Conservation (phyloP, 768 basidiomycete species). For the Tulasnella sp. region DNA sequence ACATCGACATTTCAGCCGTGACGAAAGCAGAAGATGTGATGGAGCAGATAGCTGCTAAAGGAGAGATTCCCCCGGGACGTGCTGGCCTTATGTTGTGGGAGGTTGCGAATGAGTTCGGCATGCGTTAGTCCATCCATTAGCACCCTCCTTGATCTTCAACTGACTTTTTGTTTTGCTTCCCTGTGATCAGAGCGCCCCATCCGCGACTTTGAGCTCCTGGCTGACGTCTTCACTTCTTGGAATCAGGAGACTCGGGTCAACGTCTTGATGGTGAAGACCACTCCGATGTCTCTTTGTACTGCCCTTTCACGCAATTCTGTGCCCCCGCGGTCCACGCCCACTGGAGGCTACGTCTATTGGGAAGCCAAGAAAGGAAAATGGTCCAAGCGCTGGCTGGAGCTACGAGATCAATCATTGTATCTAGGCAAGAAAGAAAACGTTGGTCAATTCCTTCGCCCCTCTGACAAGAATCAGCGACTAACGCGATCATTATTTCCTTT, state of each 20-base stretch:
- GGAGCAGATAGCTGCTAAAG: conserved; percentile 50
- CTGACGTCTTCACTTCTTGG: conserved; percentile 78
- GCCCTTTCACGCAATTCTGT: conserved; percentile 35
- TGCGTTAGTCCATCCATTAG: conserved; percentile 50
- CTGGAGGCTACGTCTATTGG: conserved; percentile 69
- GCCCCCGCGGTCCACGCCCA: conserved; percentile 35
- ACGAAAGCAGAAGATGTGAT: conserved; percentile 71
- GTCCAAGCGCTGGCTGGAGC: conserved; percentile 83
- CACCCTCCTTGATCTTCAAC: background rate
- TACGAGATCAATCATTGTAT: conserved; percentile 79
- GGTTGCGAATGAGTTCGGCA: conserved; percentile 80
- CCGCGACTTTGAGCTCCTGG: conserved; percentile 73
- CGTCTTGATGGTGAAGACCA: conserved; percentile 67
- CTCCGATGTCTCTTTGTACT: conserved; percentile 45
- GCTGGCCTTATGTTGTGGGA: conserved; percentile 80
- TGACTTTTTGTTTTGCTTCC: conserved; percentile 18
- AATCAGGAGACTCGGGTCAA: conserved; percentile 74
- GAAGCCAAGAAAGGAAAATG: conserved; percentile 90
- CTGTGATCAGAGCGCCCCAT: conserved; percentile 80
- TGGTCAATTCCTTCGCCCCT: conserved; percentile 23
- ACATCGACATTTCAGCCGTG: conserved; percentile 53
- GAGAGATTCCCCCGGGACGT: conserved; percentile 43
- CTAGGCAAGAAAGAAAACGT: conserved; percentile 85
- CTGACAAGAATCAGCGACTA: too few relatives aligned
- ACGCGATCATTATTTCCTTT: background rate